Evolutionary conservation across 2,329 filamentous ascomycete genomes (phyloP), one percentile per base, ranked within the genome.

Genomic region (Scytalidium lignicola): DNA sequence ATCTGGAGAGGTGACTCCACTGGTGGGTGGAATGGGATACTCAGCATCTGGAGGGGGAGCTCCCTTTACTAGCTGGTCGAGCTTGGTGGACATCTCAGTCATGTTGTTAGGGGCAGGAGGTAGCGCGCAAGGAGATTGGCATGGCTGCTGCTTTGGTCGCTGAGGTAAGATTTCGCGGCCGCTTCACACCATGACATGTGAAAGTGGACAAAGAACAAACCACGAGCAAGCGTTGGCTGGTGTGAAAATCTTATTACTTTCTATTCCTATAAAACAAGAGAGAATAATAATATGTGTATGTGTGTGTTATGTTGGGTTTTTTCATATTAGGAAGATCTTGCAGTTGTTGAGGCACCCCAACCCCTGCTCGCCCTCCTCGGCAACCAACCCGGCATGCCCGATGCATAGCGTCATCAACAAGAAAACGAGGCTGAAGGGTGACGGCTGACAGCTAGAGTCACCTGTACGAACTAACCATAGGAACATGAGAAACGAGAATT

Each of bases 11-110:
- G 65, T 53, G 55, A 70, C 65, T 41, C 71, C 65, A 51, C 71
- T 70, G 55, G 72, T 72, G 32, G 58, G 44, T 19, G 58, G 51
- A 13, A 51, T 44, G 26, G 49, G 23, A 22, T 67, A 57, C 56
- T 65, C 51, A 57, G 58, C 71, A 69, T 80, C 78, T 49, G 85
- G 78, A 51, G 82, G 74, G 51, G 90, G 86, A 44, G 89, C 85
- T 62, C 91, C 92, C 72, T 96, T 97, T 72, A 97, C 89, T 62
- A 96, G 80, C 62, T 90, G 90, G 72, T 96, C 91, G 22, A 67
- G 55, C 46, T 61, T 43, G 84, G 46, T 60, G 45, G 62, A 62
- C 62, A 65, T 65, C 10, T 41, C 22, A 32, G 9, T 41, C 37
- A 41, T 3, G 15, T 41, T 37, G 32, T 15, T 37, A 17, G 32